Evolutionary conservation across 2,329 filamentous ascomycete species (phyloP), one percentile per base, ranked within the genome.

Genomic region (Fusarium pseudoanthophilum): DNA sequence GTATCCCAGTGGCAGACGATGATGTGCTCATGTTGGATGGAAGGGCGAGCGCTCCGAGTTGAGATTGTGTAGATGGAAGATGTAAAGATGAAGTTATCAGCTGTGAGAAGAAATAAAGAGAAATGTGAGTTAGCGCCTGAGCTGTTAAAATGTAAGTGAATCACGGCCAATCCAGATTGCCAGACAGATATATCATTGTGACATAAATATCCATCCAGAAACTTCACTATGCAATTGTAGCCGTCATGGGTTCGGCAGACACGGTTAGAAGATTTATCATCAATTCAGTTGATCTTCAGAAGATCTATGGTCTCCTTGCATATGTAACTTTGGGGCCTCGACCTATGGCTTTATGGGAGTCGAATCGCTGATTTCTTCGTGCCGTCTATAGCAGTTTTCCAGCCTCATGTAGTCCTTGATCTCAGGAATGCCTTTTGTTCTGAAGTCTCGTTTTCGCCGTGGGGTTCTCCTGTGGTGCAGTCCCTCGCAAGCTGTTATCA

Each of bases 221-320:
- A 51, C 16, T 28, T 24, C 32, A 30, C n/a, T 11, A 46, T 24
- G 7, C 7, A 36, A 30, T 28, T 20, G 21, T 37, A 2, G 37
- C 11, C 18, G 18, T 18, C 15, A 48, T 24, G 9, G 24, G n/a
- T 40, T 34, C 30, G 7, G 21, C 28, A 10, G 21, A 16, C 21
- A 30, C 16, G 20, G 18, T 24, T 40, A 20, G 49, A 59, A 64
- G 57, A 56, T 34, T 43, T 46, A 53, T 65, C 24, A 49, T 72
- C 36, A 58, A 65, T 39, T 49, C 64, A 55, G 72, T 72, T 72
- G 40, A 26, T 72, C 30, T 72, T 42, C 32, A 58, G 46, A 32
- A 21, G 40, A 56, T 69, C 30, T 59, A 49, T 14, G 2, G 37
- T 39, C 56, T 60, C 53, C 45, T 40, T 42, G 36, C 24, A 16